Base-by-base conservation (phyloP, 768 basidiomycete genomes). In the Fibroporia radiculosa region DNA sequence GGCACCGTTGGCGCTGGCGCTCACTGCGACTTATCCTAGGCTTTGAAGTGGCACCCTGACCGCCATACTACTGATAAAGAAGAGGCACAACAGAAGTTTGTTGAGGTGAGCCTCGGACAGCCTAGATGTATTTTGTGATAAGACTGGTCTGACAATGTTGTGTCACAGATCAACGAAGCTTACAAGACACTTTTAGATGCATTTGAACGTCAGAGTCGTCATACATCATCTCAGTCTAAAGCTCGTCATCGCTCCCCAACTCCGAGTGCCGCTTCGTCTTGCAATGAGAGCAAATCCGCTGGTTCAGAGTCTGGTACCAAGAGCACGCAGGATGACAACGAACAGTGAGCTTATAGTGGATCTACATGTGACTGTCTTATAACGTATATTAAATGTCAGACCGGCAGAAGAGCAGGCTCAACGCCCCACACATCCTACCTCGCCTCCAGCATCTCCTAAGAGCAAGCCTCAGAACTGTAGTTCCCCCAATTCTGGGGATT, bases 21-120 rank as follows among this genome's bases (percentile, higher is more conserved):
- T 55, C 47, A 54, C 38, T 38, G 33, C 51, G 54, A 44, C 20
- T 24, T 7, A 48, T 28, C 25, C 49, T 31, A 74, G 80, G 80
- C 78, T 51, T 63, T 82, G 44, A 71, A 69, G 55, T 84, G 80
- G 78, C 80, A 83, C 52, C 80, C 80, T 50, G 80, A 82, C 62
- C 78, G 78, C 48, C 77, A 79, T 60, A 53, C 60, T 18, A 60
- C 67, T 22, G 68, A 73, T 48, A 76, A 73, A 56, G 73, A 79
- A 45, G 58, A 60, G 36, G 76, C 78, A 14, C 72, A 72, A 40
- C 68, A 70, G 51, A 68, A 67, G 54, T 83, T 83, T 61, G 67
- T 76, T 38, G 71, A 83, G 66, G 82, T 80, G 59, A 20, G 45
- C 18, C 20, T n/a, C n/a, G n/a, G n/a, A n/a, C n/a, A n/a, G n/a